Evolutionary conservation across 768 basidiomycete genomes (phyloP), one percentile per base, ranked within the genome.

Genomic region (Tephrocybe sp.): DNA sequence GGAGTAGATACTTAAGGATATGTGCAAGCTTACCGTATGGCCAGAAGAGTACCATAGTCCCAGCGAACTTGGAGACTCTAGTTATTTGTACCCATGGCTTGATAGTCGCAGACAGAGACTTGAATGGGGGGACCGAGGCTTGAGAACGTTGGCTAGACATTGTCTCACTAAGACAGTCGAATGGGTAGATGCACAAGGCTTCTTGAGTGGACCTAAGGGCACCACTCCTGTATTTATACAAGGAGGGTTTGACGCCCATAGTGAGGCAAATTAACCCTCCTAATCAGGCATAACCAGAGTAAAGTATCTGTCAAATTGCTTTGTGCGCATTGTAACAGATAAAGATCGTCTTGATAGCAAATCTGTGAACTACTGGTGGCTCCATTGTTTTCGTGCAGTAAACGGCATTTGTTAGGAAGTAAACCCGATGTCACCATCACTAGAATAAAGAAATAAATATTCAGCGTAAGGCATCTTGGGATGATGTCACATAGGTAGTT

Each of bases 1-100:
- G 35, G 5, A 12, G 18, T 31, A 37, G 16, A 9, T 25, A 19
- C 41, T 6, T 28, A 16, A 13, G 24, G 24, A 21, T 18, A 24
- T n/a, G 13, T 4, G 4, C 5, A 42, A 16, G 18, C 11, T 37
- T 36, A 56, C 58, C 58, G 25, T 51, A 59, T 4, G 58, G 58
- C 58, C 58, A 59, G 38, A 59, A 59, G 19, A 59, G 48, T 21
- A 59, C 52, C 52, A 59, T 52, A 22, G 55, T 59, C 18, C 58
- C 58, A 21, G 58, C 52, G 19, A 59, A 59, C 34, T 59, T 59
- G 13, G 53, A 53, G 5, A 59, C 45, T 22, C 58, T 52, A 38
- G 55, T 54, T 4, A 59, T 26, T 26, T 56, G 34, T 44, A 59
- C 47, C 58, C 54, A 59, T 56, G 52, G 50, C 40, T 54, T 57